Conservation (phyloP, 768 basidiomycete species). For the Suillus tomentosus region DNA sequence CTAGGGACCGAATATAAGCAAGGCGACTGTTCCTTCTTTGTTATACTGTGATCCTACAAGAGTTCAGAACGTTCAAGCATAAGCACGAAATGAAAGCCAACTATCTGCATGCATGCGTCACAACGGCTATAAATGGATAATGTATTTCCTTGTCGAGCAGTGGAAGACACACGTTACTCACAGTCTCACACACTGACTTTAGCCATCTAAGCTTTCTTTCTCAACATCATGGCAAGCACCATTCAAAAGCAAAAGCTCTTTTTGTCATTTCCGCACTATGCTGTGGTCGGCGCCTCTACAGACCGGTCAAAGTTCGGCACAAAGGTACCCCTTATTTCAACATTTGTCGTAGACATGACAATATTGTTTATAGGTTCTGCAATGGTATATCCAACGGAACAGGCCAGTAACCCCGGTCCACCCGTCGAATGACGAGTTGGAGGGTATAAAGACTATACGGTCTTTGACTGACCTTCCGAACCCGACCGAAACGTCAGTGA, state of each 20-base stretch:
- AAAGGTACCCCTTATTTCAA: constrained; percentile 43
- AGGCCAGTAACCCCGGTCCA: constrained; percentile 73
- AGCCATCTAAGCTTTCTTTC: constrained; percentile 7
- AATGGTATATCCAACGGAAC: constrained; percentile 69
- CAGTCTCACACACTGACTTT: background rate
- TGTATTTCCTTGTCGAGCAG: background rate
- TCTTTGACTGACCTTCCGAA: constrained; percentile 56
- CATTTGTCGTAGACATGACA: background rate
- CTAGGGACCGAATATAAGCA: background rate
- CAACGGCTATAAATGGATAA: background rate
- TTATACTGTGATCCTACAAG: background rate
- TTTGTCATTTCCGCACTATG: constrained; percentile 62
- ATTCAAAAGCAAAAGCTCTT: constrained; percentile 55
- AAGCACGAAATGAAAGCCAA: background rate
- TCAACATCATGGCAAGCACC: constrained; percentile 27
- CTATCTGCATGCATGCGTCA: background rate
- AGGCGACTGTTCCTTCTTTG: background rate
- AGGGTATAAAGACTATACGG: constrained; percentile 59
- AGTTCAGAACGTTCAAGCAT: background rate
- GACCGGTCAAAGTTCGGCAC: constrained; percentile 80
- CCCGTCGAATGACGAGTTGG: constrained; percentile 71
- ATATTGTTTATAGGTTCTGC: constrained; percentile 54
- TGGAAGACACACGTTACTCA: background rate
- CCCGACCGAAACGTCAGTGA: constrained; percentile 71
- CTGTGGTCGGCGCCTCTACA: constrained; percentile 83